Base-by-base conservation (phyloP, 2,329 filamentous ascomycete genomes). In the Blumeria graminis region DNA sequence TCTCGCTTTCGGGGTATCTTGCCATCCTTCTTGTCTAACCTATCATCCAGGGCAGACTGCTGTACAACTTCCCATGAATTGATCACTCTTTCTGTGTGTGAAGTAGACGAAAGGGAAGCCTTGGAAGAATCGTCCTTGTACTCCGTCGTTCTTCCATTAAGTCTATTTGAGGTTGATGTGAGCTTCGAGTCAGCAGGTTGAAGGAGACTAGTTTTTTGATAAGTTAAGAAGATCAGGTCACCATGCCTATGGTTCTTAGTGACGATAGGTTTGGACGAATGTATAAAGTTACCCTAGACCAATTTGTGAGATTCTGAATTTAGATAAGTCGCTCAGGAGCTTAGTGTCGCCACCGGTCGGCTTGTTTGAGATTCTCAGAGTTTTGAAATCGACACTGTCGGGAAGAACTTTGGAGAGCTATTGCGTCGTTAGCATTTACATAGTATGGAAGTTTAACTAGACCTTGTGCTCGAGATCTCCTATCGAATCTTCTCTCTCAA, bases 61-160 rank as follows among this genome's bases (percentile, higher is more conserved):
- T 80, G 80, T 14, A 96, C 84, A 8, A 84, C 78, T 65, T 98
- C 92, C 92, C 92, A 96, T 0, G 88, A 86, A 61, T 92, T 94
- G 69, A 84, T 86, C 64, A 89, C 82, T 55, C 79, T 73, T 55
- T 78, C 69, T 11, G 71, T 71, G 5, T 77, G 74, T 1, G 76
- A 76, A 4, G 72, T 73, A 46, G 77, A 70, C 56, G 73, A 72
- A 11, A 71, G 72, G 53, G 81, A 77, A 59, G 79, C 75, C 65
- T 84, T 75, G 46, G 80, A 77, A 3, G 78, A 69, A 61, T 83
- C 76, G 65, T 90, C 82, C 58, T 77, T 78, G 18, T 82, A 77
- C 14, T 81, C 71, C 45, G 92, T 77, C 34, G 82, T 77, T 62
- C 83, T 81, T 59, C 86, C 87, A 68, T 86, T 89, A n/a, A 93